phyloP scores from a whole-genome alignment of 1,284 basidiomycete genomes.

The Sphaerobolus stellatus region DNA sequence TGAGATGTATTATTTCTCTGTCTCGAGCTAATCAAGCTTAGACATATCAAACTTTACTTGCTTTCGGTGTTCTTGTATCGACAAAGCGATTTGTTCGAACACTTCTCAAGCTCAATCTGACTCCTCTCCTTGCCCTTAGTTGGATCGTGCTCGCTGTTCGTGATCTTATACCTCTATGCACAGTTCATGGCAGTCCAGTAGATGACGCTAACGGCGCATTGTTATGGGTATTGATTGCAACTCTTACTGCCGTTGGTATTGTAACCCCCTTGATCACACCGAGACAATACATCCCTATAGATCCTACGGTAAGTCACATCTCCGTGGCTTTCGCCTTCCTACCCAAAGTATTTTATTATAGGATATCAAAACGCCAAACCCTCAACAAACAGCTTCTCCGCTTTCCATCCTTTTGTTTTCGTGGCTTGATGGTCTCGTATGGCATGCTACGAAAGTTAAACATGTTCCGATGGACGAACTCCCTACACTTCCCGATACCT shows the following conservation, averaged over 20 bases:
- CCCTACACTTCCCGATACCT: conserved; percentile 49
- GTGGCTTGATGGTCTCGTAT: conserved; percentile 34
- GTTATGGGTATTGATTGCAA: conserved; percentile 16
- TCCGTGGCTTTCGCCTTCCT: background rate
- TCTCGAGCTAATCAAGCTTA: background rate
- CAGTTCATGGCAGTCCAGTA: conserved; percentile 8
- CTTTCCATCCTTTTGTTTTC: conserved; percentile 29
- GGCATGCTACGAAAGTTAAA: conserved; percentile 26
- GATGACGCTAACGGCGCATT: conserved; percentile 15
- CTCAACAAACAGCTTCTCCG: conserved; percentile 38
- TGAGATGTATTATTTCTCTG: background rate
- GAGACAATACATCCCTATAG: conserved; percentile 13
- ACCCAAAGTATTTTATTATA: conserved; percentile 13
- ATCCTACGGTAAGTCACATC: conserved; percentile 25
- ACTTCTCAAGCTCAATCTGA: conserved; percentile 9
- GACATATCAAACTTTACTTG: background rate
- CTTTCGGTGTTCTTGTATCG: background rate
- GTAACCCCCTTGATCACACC: conserved; percentile 20
- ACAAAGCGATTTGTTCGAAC: background rate
- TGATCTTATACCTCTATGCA: conserved; percentile 18
- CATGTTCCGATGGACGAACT: conserved; percentile 34
- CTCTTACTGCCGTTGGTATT: conserved; percentile 16
- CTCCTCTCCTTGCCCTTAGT: conserved; percentile 15
- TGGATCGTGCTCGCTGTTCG: conserved; percentile 15
- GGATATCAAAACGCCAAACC: conserved; percentile 26